Evolutionary conservation across 345 rosid genomes (phyloP), one percentile per base, ranked within the genome.

Genomic region (Aquilaria sinensis): DNA sequence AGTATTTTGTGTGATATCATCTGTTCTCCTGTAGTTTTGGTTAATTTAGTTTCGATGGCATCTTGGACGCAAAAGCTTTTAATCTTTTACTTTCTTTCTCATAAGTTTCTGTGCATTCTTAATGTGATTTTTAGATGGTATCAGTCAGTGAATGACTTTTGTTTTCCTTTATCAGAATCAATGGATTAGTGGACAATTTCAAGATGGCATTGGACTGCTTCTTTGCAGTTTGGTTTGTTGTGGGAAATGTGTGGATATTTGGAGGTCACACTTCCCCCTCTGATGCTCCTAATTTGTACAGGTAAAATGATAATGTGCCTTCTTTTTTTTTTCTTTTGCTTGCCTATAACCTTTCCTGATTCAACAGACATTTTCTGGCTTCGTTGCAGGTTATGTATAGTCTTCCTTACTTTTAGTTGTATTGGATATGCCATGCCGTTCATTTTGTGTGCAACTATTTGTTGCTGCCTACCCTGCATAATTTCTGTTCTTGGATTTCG

Each of bases 161-260:
- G 57, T 12, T 33, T 75, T 55, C 31, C 61, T 59, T 61, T 31
- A 51, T 68, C 81, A 90, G 97, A 66, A 54, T 90, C 66, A 85
- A 74, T 67, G 89, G 85, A 46, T 47, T 90, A 34, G 80, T 82
- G 67, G 97, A 90, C 67, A 85, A 90, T 70, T 84, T 87, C 72
- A 90, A 90, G 82, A 90, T 90, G 96, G 92, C 82, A 31, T 72
- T 90, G 49, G 96, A 90, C 70, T 87, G 92, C 81, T 90, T 90
- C 79, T 90, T 90, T 67, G 96, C 97, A 2, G 96, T 90, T 31
- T 90, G 97, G 97, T 90, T 90, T 79, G 96, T 90, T 15, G 97
- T 90, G 9, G 97, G 97, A 69, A 87, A 90, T 70, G 92, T 90
- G 57, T 90, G 97, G 97, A 90, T 90, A 53, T 90, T 90, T 66